Conservation (phyloP, 257 asterid genomes). For the Nicotiana benthamiana region DNA sequence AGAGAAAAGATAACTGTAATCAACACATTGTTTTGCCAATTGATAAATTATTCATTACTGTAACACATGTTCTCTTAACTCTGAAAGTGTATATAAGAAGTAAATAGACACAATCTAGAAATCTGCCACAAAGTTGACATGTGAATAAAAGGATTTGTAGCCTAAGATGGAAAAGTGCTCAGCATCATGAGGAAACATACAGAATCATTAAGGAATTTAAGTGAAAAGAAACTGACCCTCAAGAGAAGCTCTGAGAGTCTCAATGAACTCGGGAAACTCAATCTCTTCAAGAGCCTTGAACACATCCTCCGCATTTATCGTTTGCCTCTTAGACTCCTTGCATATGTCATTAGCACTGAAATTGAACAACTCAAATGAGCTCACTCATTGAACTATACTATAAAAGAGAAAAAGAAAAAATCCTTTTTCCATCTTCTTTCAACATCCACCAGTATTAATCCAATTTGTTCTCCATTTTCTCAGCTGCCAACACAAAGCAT, state of each 20-base stretch:
- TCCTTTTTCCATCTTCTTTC: background rate
- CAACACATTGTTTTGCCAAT: background rate
- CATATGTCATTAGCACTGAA: constrained; percentile 71
- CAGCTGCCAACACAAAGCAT: background rate
- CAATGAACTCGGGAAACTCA: constrained; percentile 68
- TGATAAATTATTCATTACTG: background rate
- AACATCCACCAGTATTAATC: background rate
- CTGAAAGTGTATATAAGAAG: background rate
- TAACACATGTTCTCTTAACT: background rate
- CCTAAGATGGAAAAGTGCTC: background rate
- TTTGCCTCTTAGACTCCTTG: constrained; percentile 84
- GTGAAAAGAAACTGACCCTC: constrained; percentile 44
- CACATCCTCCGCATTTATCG: constrained; percentile 81
- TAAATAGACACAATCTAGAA: background rate
- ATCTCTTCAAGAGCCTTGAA: constrained; percentile 92
- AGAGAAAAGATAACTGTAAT: background rate
- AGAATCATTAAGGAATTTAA: background rate
- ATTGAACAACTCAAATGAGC: background rate
- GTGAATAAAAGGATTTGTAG: background rate
- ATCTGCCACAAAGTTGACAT: background rate
- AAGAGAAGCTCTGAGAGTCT: constrained; percentile 74
- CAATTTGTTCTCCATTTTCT: background rate
- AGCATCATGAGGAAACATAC: background rate
- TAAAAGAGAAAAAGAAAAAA: background rate
- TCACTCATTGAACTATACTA: background rate